Evolutionary conservation across 345 rosid species (phyloP).

Genomic region (Alliaria petiolata): DNA sequence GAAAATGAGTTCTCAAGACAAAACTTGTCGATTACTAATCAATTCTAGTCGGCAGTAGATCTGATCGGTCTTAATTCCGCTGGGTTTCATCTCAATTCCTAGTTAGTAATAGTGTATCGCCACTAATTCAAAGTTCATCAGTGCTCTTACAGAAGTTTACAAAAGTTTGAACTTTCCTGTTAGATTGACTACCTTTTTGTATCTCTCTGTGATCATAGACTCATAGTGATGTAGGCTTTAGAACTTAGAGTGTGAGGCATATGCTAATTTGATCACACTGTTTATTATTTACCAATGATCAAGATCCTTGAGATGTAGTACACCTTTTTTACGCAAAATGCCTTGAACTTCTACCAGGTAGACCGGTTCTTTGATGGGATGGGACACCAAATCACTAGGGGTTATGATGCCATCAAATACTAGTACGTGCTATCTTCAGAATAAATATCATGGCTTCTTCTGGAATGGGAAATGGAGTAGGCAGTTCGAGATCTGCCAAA

Average conservation of each 20-base stretch:
- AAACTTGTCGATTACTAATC: background rate
- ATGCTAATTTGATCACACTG: background rate
- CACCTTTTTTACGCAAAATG: conserved; percentile 8
- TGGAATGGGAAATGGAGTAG: conserved; percentile 85
- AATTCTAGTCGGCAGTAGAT: conserved; percentile 15
- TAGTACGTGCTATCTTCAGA: conserved; percentile 33
- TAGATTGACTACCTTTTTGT: background rate
- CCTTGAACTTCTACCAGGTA: conserved; percentile 45
- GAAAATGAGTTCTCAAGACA: conserved; percentile 2
- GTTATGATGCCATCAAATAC: conserved; percentile 35
- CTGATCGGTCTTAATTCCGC: conserved; percentile 17
- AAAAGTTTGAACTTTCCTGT: too few relatives aligned
- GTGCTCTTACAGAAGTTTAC: too few relatives aligned
- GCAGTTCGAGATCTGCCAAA: conserved; percentile 88
- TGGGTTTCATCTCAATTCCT: background rate
- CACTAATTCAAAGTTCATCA: background rate
- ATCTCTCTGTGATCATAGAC: too few relatives aligned
- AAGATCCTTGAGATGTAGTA: background rate
- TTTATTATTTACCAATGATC: background rate
- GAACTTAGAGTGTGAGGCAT: background rate
- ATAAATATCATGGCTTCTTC: conserved; percentile 70
- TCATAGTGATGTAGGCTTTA: background rate
- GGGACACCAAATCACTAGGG: conserved; percentile 34
- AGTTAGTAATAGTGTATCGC: background rate
- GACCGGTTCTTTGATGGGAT: conserved; percentile 39